A percentile compares a stretch with the other conserved stretches of the same genome.
Evolutionary conservation across 2,329 filamentous ascomycete species (phyloP).

Genomic region (Lojkania enalia): DNA sequence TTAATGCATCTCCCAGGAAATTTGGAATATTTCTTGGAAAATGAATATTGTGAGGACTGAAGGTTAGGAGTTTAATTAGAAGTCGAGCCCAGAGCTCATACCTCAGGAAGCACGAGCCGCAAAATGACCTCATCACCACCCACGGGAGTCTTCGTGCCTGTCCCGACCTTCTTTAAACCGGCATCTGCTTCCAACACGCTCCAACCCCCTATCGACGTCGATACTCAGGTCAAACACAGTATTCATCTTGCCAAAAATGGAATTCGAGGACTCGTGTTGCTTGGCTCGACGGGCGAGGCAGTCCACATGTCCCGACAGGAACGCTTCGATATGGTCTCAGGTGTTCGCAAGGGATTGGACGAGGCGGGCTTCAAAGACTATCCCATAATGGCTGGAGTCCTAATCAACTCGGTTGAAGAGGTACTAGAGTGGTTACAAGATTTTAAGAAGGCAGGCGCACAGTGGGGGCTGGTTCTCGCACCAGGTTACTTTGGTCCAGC

Average conservation of each 20-base stretch:
- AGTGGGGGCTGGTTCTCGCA: conserved; percentile 62
- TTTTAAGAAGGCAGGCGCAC: conserved; percentile 60
- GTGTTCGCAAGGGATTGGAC: conserved; percentile 59
- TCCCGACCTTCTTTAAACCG: conserved; percentile 67
- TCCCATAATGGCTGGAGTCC: conserved; percentile 61
- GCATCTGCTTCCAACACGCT: conserved; percentile 50
- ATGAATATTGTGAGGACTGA: no score
- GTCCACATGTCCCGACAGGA: conserved; percentile 64
- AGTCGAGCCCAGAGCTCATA: no score
- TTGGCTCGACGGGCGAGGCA: conserved; percentile 67
- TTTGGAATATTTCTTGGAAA: no score
- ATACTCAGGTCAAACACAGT: conserved; percentile 61
- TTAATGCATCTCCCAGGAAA: no score
- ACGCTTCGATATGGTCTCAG: conserved; percentile 58
- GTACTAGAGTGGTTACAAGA: conserved; percentile 61
- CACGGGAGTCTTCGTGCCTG: conserved; percentile 46
- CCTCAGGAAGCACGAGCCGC: conserved; percentile 18
- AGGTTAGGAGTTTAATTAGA: no score
- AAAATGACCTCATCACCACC: conserved; percentile 36
- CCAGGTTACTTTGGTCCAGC: conserved; percentile 64
- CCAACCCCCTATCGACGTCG: conserved; percentile 59
- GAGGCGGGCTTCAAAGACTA: conserved; percentile 57
- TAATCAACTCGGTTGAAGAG: conserved; percentile 65
- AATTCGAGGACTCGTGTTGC: conserved; percentile 63
- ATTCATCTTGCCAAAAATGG: conserved; percentile 64